Base-by-base conservation (phyloP, 129 eudicot species). In the Mikania micrantha region DNA sequence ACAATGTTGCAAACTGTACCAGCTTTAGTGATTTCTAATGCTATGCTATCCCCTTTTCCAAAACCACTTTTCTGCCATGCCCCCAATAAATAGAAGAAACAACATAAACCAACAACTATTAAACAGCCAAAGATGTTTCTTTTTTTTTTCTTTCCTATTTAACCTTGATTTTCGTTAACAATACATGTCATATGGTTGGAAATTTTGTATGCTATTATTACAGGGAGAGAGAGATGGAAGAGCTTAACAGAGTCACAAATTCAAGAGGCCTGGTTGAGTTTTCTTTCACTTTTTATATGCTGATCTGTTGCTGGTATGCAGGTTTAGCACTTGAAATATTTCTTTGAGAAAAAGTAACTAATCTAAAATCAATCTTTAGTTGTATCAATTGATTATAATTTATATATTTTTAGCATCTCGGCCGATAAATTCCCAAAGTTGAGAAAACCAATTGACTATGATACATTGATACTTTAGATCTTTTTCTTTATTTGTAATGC, bases 51-150 rank as follows among this genome's bases (percentile, higher is more conserved):
- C 27, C 98, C 98, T 74, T 92, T 92, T 27, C 98, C 98, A 29
- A 88, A 92, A 41, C 98, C 98, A 79, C 98, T 88, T 49, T 91
- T 85, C 29, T 92, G 98, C 98, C 98, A 92, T 76, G 96, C 96
- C 49, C 98, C 98, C 76, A 92, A 81, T 65, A 92, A n/a, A n/a
- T n/a, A n/a, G n/a, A n/a, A n/a, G n/a, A n/a, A n/a, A n/a, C n/a
- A n/a, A n/a, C n/a, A n/a, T n/a, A n/a, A n/a, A n/a, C n/a, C n/a
- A n/a, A n/a, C n/a, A n/a, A n/a, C n/a, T n/a, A n/a, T n/a, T n/a
- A n/a, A n/a, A n/a, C n/a, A n/a, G n/a, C n/a, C n/a, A n/a, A n/a
- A n/a, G n/a, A n/a, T n/a, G n/a, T n/a, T n/a, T n/a, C n/a, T n/a
- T n/a, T n/a, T n/a, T n/a, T n/a, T n/a, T n/a, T n/a, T n/a, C n/a